Conservation (phyloP, 306 rosid genomes). For the Medicago lupulina region DNA sequence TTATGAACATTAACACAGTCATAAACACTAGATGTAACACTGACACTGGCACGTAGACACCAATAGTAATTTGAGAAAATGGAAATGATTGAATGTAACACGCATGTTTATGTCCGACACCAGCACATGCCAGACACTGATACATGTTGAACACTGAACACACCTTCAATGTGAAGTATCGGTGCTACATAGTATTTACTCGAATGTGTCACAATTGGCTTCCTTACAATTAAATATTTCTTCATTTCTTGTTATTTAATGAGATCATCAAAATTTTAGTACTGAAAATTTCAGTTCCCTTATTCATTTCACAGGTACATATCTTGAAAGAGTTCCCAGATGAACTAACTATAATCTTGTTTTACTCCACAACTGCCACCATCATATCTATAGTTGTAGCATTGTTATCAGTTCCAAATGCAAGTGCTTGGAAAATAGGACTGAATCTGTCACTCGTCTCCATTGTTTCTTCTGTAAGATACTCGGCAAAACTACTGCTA, state of each 20-base stretch:
- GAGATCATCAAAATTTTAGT: background rate
- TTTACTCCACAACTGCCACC: constrained; percentile 65
- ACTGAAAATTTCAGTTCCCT: background rate
- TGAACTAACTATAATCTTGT: constrained; percentile 71
- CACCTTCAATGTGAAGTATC: too few species aligned
- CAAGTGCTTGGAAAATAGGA: constrained; percentile 76
- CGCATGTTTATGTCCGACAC: too few species aligned
- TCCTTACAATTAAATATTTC: too few species aligned
- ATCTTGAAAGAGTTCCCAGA: constrained; percentile 84
- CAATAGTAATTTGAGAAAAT: too few species aligned
- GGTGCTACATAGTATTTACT: too few species aligned
- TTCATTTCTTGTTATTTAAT: background rate
- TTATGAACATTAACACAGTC: too few species aligned
- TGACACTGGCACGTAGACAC: too few species aligned
- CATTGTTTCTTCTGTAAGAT: constrained; percentile 78
- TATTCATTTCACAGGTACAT: constrained; percentile 59
- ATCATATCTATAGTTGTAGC: constrained; percentile 56
- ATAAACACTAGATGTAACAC: too few species aligned
- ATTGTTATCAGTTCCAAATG: constrained; percentile 53
- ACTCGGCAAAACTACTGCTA: background rate
- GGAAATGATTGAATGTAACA: too few species aligned
- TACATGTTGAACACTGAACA: too few species aligned
- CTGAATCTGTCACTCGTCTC: constrained; percentile 62
- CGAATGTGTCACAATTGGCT: too few species aligned
- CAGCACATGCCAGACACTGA: too few species aligned